Evolutionary conservation across 2,329 filamentous ascomycete species (phyloP).

Genomic region (Colletotrichum sp.): DNA sequence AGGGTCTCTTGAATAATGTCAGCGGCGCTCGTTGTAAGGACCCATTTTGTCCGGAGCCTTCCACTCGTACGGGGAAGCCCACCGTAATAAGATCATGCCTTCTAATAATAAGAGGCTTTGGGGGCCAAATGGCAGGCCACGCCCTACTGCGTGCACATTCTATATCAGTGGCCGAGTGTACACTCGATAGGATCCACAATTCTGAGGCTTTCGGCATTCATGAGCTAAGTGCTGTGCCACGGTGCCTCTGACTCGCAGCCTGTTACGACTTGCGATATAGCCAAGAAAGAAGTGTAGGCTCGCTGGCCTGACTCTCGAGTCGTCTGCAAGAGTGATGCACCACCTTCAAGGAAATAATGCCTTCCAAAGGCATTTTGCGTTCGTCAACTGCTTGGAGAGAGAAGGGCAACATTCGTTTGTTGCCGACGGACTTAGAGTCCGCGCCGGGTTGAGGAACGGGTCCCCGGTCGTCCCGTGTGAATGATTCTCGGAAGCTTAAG

Average conservation of each 20-base stretch:
- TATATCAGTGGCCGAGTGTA: neutral
- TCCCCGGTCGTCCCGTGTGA: neutral
- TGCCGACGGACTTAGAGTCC: neutral
- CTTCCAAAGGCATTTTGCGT: no score
- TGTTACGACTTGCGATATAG: neutral
- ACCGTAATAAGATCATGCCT: accelerated
- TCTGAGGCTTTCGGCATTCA: neutral
- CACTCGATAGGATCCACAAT: neutral
- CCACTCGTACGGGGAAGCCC: neutral
- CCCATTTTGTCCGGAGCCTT: neutral
- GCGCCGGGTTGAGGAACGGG: neutral
- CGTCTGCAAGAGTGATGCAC: no score
- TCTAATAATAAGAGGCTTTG: neutral
- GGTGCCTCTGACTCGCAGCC: neutral
- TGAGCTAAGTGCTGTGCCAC: neutral
- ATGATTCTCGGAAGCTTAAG: neutral
- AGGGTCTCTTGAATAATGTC: neutral
- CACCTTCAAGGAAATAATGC: accelerated
- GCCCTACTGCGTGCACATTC: neutral
- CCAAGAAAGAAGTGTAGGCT: neutral
- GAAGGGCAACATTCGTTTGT: accelerated
- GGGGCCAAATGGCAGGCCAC: neutral
- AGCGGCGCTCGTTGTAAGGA: neutral
- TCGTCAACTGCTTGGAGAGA: accelerated
- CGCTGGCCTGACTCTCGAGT: neutral